These are phyloP conservation scores for Arctium minus DNA, from an alignment of 129 eudicot genomes.

Conservation along the genomic window DNA sequence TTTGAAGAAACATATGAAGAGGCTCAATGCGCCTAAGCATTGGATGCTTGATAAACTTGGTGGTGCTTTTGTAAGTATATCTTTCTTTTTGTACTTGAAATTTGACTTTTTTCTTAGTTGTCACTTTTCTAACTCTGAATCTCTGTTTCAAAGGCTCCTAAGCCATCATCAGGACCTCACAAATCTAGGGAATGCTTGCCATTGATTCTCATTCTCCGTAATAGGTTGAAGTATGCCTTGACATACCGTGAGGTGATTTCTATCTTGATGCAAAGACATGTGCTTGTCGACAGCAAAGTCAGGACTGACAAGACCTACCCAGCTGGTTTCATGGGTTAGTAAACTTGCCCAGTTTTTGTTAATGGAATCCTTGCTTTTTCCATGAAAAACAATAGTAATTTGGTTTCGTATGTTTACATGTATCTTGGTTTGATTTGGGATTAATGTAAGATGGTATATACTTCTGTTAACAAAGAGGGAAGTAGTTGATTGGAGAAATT, in stretches of 20 bases:
- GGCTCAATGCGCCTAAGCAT: conserved; percentile 68
- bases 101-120: neutral
- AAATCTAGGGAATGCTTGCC: conserved; percentile 57
- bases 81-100: too few species aligned
- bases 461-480: neutral
- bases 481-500: neutral
- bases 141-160: conserved; percentile 41
- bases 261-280: conserved; percentile 59
- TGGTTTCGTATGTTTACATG: neutral
- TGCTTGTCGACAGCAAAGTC: conserved; percentile 56
- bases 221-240: conserved; percentile 53
- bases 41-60: conserved; percentile 76
- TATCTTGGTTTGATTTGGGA: neutral
- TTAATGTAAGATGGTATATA: neutral
- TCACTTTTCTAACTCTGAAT: neutral
- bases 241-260: conserved; percentile 57
- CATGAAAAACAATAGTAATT: neutral
- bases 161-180: conserved; percentile 66
- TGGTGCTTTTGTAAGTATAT: conserved; percentile 53
- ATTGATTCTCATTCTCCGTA: conserved; percentile 48
- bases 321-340: conserved; percentile 60
- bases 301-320: conserved; percentile 66
- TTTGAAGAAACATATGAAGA: conserved; percentile 61
- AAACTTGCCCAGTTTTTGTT: neutral
- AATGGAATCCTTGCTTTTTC: neutral